Evolutionary conservation across 805 yeast species (phyloP), one percentile per base, ranked within the genome.

Genomic region (Scheffersomyces amazonensis): DNA sequence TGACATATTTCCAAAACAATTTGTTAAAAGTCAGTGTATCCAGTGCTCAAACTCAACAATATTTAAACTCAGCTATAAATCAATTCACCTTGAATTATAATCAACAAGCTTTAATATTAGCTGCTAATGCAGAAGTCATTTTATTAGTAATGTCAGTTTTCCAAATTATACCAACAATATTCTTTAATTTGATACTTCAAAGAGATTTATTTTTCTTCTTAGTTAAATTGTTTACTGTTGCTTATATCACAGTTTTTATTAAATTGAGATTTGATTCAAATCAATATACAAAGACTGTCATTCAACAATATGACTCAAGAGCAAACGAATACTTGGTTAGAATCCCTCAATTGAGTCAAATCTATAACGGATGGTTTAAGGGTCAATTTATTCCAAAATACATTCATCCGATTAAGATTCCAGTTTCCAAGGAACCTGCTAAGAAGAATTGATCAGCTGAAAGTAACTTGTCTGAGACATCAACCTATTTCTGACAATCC

Each of bases 291-390:
- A 56, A 55, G 40, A 42, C 61, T 7, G 58, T 81, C 7, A 57
- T 80, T 32, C 60, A 61, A 11, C 72, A 71, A 36, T 71, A 73
- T 47, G 76, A 80, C 41, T 48, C 56, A 39, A 64, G 59, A 43
- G 52, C 72, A 15, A 71, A 65, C 41, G 44, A 39, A 24, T 42
- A 40, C 18, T 57, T 51, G 37, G 21, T 34, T 9, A 43, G 49
- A 21, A 42, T 41, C 30, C 46, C 56, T 4, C 49, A 37, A 29
- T 40, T 46, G 16, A 34, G 34, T 22, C 23, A 21, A 12, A 32
- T 54, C 7, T 63, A 63, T 43, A 43, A 47, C 10, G 40, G 22
- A 4, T 44, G 42, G 8, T 38, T 60, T 35, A 62, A 53, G 47
- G 37, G 38, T 13, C 11, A 27, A 2, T 31, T 46, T 11, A 39